Percentiles rank a stretch among this genome's conserved stretches.
Evolutionary conservation across 768 basidiomycete genomes (phyloP).

Genomic region (Leccinum subtestaceum): DNA sequence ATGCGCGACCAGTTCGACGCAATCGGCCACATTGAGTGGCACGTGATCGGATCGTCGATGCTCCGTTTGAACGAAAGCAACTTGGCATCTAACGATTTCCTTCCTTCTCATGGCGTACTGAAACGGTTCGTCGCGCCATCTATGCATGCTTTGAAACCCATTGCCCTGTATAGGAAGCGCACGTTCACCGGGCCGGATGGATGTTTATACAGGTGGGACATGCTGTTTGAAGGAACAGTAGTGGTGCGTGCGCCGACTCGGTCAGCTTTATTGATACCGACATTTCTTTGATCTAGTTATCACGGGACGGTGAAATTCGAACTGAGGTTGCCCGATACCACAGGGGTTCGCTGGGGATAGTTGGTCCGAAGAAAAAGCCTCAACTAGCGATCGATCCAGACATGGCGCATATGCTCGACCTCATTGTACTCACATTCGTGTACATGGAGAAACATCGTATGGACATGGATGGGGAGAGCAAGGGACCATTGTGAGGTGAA

Average conservation of each 20-base stretch:
- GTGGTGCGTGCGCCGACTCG: constrained; percentile 16
- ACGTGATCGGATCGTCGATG: constrained; percentile 26
- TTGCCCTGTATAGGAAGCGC: constrained; percentile 16
- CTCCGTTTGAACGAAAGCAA: constrained; percentile 30
- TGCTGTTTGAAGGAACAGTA: constrained; percentile 12
- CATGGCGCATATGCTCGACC: constrained; percentile 26
- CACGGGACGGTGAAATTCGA: constrained; percentile 12
- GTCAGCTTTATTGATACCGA: neutral
- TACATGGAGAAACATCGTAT: constrained; percentile 32
- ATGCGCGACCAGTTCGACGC: constrained; percentile 30
- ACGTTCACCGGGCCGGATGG: constrained; percentile 36
- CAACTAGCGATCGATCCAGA: constrained; percentile 19
- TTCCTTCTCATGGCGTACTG: constrained; percentile 21
- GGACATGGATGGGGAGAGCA: constrained; percentile 20
- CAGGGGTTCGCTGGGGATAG: constrained; percentile 18
- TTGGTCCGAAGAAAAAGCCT: constrained; percentile 17
- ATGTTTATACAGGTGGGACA: constrained; percentile 34
- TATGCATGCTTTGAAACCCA: neutral
- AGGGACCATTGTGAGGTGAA: neutral
- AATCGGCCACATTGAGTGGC: constrained; percentile 38
- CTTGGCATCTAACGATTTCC: constrained; percentile 25
- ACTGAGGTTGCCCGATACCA: constrained; percentile 23
- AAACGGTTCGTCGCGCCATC: constrained; percentile 19
- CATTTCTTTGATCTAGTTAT: constrained; percentile 13
- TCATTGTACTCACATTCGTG: constrained; percentile 30